Percentiles rank a stretch among this genome's conserved stretches.
Conservation (phyloP, 352 stramenopile genomes). For the Thalassiosira ordinaria region DNA sequence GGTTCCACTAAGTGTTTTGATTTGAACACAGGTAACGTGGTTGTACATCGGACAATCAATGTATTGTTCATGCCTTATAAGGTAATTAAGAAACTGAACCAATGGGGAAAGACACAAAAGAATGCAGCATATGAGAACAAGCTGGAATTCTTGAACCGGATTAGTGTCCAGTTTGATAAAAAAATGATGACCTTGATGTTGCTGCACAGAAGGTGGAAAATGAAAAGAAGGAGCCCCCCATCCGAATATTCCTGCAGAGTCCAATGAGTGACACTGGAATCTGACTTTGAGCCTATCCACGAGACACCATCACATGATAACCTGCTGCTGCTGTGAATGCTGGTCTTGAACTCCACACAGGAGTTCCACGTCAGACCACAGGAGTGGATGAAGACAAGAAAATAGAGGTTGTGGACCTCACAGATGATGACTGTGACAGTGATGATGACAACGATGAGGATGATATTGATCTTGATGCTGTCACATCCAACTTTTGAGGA, state of each 20-base stretch:
- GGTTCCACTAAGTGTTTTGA: slow-evolving; percentile 12
- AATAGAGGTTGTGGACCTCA: not conserved
- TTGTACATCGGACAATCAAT: not conserved
- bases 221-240: too few relatives aligned
- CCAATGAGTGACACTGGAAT: too few relatives aligned
- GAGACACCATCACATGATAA: too few relatives aligned
- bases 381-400: not conserved
- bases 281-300: too few relatives aligned
- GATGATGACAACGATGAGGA: not conserved
- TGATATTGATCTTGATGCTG: too few relatives aligned
- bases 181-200: not conserved
- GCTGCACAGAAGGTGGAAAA: too few relatives aligned
- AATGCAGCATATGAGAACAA: not conserved
- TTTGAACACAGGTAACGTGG: slow-evolving; percentile 23
- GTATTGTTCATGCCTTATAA: not conserved
- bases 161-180: not conserved
- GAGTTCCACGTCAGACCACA: not conserved
- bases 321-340: too few relatives aligned
- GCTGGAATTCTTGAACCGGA: not conserved
- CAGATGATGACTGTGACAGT: too few relatives aligned
- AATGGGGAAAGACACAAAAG: not conserved
- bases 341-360: too few relatives aligned
- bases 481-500: too few relatives aligned
- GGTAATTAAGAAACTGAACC: not conserved
- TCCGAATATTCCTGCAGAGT: too few relatives aligned